A percentile compares a stretch with the other conserved stretches of the same genome.
Evolutionary conservation across 345 rosid genomes (phyloP).

Genomic region (Salix purpurea): DNA sequence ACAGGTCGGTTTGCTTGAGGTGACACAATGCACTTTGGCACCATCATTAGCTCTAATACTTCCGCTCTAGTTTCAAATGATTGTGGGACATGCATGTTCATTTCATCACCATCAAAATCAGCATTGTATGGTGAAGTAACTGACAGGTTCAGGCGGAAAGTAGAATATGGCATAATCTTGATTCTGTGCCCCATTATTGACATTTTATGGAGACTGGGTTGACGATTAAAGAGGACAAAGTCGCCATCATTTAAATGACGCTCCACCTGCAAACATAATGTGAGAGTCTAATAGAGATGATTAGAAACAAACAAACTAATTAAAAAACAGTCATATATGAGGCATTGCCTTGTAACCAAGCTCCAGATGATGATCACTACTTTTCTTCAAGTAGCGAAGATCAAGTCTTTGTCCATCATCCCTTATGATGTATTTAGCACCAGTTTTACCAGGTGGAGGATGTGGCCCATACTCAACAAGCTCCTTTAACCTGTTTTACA

Average conservation of each 20-base stretch:
- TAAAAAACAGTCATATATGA: background rate
- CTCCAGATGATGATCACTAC: conserved; percentile 97
- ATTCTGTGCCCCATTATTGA: conserved; percentile 97
- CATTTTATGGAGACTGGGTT: conserved; percentile 98
- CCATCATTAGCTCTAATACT: conserved; percentile 98
- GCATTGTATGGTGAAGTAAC: conserved; percentile 99
- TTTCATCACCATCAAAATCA: conserved; percentile 99
- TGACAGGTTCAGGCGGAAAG: conserved; percentile 85
- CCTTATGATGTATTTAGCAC: conserved; percentile 92
- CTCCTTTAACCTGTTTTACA: conserved; percentile 64
- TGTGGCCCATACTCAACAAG: conserved; percentile 97
- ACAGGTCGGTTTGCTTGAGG: conserved; percentile 98
- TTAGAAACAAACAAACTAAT: background rate
- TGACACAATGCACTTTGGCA: conserved; percentile 94
- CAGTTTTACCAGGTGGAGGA: conserved; percentile 97
- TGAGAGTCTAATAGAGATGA: background rate
- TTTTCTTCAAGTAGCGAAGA: conserved; percentile 94
- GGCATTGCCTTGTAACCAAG: conserved; percentile 79
- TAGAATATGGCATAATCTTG: conserved; percentile 96
- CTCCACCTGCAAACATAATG: conserved; percentile 66
- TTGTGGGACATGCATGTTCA: conserved; percentile 99
- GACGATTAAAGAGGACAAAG: conserved; percentile 88
- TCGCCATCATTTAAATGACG: conserved; percentile 92
- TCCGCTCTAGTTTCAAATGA: conserved; percentile 97
- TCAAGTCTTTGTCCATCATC: conserved; percentile 99